These are phyloP conservation scores for Penicillium sp. DNA, from an alignment of 2,329 filamentous ascomycete species.

Conservation along the genomic window DNA sequence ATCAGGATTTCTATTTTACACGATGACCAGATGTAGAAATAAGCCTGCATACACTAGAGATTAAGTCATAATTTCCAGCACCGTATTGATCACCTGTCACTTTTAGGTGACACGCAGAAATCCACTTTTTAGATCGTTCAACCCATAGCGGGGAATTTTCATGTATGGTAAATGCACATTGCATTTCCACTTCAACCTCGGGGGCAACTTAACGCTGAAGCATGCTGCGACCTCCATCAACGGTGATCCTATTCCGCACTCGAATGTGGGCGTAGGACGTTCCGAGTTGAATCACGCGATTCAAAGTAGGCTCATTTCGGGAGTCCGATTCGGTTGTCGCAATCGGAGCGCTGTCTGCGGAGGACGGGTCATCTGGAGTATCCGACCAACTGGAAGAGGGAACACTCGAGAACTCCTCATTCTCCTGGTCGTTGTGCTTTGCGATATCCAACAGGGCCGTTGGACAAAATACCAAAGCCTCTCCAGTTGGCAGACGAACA, in stretches of 20 bases:
- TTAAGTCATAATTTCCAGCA: not conserved
- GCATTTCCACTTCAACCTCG: not conserved
- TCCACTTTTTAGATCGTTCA: not conserved
- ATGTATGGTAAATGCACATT: not conserved
- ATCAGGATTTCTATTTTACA: not conserved
- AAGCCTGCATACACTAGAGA: not conserved
- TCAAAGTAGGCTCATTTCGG: not conserved
- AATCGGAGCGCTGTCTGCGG: not conserved
- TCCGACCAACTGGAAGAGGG: not conserved
- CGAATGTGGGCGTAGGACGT: not conserved
- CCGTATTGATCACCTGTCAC: not conserved
- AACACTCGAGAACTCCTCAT: not conserved
- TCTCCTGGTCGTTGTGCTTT: not conserved
- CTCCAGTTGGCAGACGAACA: conserved; percentile 1
- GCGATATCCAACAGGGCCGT: not conserved
- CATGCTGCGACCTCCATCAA: conserved; percentile 7
- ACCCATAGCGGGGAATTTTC: not conserved
- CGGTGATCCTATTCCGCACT: conserved; percentile 3
- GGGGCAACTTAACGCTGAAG: not conserved
- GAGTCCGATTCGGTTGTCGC: not conserved
- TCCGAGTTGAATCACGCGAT: not conserved
- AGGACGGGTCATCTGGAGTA: not conserved
- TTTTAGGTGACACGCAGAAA: not conserved
- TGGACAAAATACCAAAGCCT: conserved; percentile 6
- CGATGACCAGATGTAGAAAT: not conserved